Percentiles rank a stretch among this genome's conserved stretches.
Conservation (phyloP, 345 rosid genomes). For the Ricinus communis region DNA sequence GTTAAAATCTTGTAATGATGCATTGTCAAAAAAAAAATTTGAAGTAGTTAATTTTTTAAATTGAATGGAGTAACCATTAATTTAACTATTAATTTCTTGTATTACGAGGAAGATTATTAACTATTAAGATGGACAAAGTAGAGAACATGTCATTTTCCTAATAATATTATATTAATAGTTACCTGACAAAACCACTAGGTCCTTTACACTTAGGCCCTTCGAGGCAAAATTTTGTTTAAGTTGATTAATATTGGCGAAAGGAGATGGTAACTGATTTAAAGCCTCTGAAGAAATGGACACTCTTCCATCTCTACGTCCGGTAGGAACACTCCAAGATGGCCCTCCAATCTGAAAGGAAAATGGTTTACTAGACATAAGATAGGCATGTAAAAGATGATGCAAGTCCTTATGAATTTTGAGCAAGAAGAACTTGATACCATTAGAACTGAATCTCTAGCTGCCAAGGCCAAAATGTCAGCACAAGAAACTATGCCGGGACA, state of each 20-base stretch:
- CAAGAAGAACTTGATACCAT: constrained; percentile 20
- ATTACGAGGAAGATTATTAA: too few species aligned
- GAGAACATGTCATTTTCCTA: too few species aligned
- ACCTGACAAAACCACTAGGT: constrained; percentile 57
- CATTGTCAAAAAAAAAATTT: too few species aligned
- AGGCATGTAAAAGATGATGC: background rate
- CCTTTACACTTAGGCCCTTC: constrained; percentile 50
- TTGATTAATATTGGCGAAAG: constrained; percentile 29
- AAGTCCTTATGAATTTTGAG: background rate
- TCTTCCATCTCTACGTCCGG: constrained; percentile 65
- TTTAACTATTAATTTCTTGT: too few species aligned
- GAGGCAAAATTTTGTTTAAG: constrained; percentile 36
- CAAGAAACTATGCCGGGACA: constrained; percentile 42
- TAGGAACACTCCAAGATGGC: constrained; percentile 56
- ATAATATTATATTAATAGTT: background rate
- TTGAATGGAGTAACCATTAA: too few species aligned
- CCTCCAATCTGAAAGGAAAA: constrained; percentile 44
- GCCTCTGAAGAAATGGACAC: constrained; percentile 39
- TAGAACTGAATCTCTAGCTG: constrained; percentile 39
- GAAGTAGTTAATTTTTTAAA: too few species aligned
- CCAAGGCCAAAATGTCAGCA: constrained; percentile 34
- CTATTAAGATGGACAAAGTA: too few species aligned
- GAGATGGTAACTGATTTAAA: constrained; percentile 36
- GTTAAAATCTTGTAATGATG: too few species aligned
- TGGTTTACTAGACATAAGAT: background rate